phyloP scores from a whole-genome alignment of 2,329 filamentous ascomycete genomes.

The Cytospora leucostoma region DNA sequence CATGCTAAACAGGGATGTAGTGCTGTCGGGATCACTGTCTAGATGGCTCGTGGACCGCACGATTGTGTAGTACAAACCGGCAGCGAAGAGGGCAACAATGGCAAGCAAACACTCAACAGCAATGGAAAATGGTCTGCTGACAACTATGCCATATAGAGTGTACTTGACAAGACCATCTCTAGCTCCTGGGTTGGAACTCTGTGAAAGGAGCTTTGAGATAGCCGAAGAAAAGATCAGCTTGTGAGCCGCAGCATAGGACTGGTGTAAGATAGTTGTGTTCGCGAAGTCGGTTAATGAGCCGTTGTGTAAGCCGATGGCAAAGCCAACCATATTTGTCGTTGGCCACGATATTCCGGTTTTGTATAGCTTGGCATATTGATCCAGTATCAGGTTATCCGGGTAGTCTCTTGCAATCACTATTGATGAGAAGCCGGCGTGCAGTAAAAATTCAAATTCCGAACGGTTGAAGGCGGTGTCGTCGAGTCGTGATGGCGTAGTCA shows the following conservation, averaged over 20 bases:
- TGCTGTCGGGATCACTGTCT: slow-evolving; percentile 33
- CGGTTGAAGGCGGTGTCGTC: slow-evolving; percentile 37
- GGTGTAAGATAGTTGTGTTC: slow-evolving; percentile 6
- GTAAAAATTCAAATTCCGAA: slow-evolving; percentile 39
- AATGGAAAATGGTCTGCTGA: slow-evolving; percentile 37
- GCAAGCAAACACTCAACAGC: slow-evolving; percentile 36
- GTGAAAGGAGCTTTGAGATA: slow-evolving; percentile 23
- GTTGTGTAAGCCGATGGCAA: slow-evolving; percentile 34
- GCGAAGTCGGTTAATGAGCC: slow-evolving; percentile 30
- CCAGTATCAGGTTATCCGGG: slow-evolving; percentile 31
- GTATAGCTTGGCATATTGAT: slow-evolving; percentile 32
- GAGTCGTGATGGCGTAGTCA: slow-evolving; percentile 27
- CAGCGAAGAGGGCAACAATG: slow-evolving; percentile 29
- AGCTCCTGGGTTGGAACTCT: not conserved
- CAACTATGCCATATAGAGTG: slow-evolving; percentile 35
- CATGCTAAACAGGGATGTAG: slow-evolving; percentile 33
- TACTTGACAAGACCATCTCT: slow-evolving; percentile 25
- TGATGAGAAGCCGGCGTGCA: slow-evolving; percentile 34
- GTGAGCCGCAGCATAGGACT: slow-evolving; percentile 33
- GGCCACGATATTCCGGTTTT: slow-evolving; percentile 28
- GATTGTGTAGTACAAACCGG: slow-evolving; percentile 29
- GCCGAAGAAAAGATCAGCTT: slow-evolving; percentile 38
- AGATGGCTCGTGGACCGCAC: slow-evolving; percentile 29
- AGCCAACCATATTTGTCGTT: slow-evolving; percentile 39
- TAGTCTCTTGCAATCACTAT: slow-evolving; percentile 29